A percentile compares a stretch with the other conserved stretches of the same genome.
Evolutionary conservation across 148 eudicot genomes (phyloP).

Genomic region (Pouteria glomerata): DNA sequence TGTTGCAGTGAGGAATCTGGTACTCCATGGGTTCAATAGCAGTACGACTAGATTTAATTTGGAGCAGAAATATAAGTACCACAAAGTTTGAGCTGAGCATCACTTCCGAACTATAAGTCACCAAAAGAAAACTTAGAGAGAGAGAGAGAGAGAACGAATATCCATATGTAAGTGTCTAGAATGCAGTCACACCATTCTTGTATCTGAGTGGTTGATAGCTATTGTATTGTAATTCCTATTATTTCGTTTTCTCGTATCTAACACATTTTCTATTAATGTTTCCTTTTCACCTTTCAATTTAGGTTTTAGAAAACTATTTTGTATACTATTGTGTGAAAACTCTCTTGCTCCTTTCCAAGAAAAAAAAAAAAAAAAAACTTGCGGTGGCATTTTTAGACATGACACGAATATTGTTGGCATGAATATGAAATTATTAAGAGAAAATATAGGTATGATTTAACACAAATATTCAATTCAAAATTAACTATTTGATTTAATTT

Average conservation of each 20-base stretch:
- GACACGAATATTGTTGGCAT: no score
- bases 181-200: no score
- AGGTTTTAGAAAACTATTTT: background rate
- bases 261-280: background rate
- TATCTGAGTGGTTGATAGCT: no score
- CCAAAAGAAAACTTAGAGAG: background rate
- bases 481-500: no score
- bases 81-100: slow-evolving; percentile 46
- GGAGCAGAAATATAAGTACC: slow-evolving; percentile 87
- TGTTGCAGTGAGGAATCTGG: slow-evolving; percentile 69
- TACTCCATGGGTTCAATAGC: slow-evolving; percentile 61
- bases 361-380: no score
- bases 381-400: no score
- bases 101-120: background rate
- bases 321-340: background rate
- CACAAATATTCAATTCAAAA: no score
- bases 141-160: no score
- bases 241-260: background rate
- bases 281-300: background rate
- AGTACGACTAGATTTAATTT: slow-evolving; percentile 69
- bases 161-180: no score
- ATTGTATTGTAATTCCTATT: background rate
- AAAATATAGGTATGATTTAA: no score
- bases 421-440: no score
- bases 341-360: no score